Evolutionary conservation across 306 rosid species (phyloP).

Genomic region (Erythrophleum fordii): DNA sequence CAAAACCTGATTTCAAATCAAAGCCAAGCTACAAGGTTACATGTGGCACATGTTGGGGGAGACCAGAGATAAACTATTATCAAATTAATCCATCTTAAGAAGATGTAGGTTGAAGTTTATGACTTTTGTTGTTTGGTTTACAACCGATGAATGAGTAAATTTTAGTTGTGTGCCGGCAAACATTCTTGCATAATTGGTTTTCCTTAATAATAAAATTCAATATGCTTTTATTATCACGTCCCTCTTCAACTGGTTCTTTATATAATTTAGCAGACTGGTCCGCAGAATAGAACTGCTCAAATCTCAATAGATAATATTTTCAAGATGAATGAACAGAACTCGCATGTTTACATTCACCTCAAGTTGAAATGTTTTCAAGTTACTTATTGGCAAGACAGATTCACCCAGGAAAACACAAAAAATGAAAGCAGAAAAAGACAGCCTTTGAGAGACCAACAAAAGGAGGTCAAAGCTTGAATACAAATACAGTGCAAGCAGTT

Average conservation of each 20-base stretch:
- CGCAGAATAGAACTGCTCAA: neutral
- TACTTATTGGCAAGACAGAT: slow-evolving; percentile 35
- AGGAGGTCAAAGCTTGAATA: slow-evolving; percentile 65
- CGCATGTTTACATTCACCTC: neutral
- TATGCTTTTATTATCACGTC: neutral
- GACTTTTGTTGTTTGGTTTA: neutral
- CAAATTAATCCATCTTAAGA: neutral
- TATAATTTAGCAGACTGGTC: neutral
- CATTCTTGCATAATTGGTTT: neutral
- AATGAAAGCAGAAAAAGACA: slow-evolving; percentile 45
- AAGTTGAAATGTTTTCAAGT: slow-evolving; percentile 20
- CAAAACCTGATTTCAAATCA: slow-evolving; percentile 42
- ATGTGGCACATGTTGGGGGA: slow-evolving; percentile 35
- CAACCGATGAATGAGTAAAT: neutral
- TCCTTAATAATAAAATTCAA: neutral
- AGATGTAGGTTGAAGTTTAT: neutral
- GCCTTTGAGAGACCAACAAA: slow-evolving; percentile 55
- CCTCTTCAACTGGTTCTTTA: neutral
- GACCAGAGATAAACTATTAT: neutral
- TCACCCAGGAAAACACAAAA: slow-evolving; percentile 34
- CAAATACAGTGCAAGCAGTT: slow-evolving; percentile 33
- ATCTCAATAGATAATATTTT: neutral
- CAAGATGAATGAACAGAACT: neutral
- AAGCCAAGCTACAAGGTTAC: slow-evolving; percentile 32
- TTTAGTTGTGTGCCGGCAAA: neutral